These are phyloP conservation scores for Flaveria sonorensis DNA, from an alignment of 129 eudicot genomes.

Conservation along the genomic window DNA sequence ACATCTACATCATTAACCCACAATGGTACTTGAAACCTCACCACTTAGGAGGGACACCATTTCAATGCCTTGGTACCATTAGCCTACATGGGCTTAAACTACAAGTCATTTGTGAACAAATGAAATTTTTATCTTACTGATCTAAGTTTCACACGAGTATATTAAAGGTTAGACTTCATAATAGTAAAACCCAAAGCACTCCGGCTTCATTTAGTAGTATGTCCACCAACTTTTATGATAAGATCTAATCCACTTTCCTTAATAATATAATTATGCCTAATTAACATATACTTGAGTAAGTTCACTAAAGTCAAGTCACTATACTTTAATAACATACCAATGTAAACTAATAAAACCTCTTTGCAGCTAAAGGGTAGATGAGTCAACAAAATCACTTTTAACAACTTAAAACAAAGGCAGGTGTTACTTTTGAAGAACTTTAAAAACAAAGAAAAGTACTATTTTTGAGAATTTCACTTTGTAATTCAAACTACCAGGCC, in stretches of 20 bases:
- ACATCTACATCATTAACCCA: no score
- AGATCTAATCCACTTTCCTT: background rate
- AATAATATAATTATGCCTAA: background rate
- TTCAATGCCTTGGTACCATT: no score
- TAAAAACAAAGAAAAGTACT: background rate
- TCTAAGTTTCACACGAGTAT: background rate
- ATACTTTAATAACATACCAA: background rate
- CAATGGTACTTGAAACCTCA: no score
- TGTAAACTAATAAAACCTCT: background rate
- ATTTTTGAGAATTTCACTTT: constrained; percentile 6
- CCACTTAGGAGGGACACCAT: no score
- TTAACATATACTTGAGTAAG: background rate
- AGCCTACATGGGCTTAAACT: no score
- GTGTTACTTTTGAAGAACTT: background rate
- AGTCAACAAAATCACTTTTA: background rate
- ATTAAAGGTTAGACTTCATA: background rate
- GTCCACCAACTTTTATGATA: constrained; percentile 1
- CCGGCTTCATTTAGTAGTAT: background rate
- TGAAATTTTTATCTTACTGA: background rate
- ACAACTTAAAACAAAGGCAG: background rate
- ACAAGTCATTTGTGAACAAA: background rate
- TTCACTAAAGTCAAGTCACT: background rate
- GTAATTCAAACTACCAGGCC: constrained; percentile 12
- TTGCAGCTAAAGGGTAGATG: constrained; percentile 4
- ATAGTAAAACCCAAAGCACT: background rate